phyloP scores from a whole-genome alignment of 768 basidiomycete genomes.

The Mycena vulgaris region DNA sequence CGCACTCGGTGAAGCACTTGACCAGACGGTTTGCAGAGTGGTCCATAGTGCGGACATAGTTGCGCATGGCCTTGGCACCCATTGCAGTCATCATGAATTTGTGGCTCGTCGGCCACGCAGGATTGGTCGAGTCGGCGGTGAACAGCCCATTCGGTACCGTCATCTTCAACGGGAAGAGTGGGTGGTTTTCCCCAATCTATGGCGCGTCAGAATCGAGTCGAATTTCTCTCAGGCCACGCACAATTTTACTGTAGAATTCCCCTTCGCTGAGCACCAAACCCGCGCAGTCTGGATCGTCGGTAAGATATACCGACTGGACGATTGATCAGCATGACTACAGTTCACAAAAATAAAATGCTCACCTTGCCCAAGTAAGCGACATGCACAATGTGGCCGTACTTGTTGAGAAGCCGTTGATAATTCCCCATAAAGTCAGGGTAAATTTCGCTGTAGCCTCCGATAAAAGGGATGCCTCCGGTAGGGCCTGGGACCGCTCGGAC shows the following conservation, averaged over 20 bases:
- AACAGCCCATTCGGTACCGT: constrained; percentile 25
- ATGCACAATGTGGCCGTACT: constrained; percentile 35
- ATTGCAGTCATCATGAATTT: constrained; percentile 40
- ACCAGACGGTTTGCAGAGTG: constrained; percentile 27
- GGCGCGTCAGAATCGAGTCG: neutral
- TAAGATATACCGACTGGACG: constrained; percentile 24
- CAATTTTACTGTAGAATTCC: constrained; percentile 31
- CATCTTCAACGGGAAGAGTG: constrained; percentile 28
- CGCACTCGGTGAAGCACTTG: constrained; percentile 24
- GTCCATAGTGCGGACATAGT: constrained; percentile 36
- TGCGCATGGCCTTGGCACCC: constrained; percentile 35
- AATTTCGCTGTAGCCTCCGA: constrained; percentile 36
- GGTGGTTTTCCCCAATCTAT: constrained; percentile 32
- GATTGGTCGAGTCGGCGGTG: constrained; percentile 32
- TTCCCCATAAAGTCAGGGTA: constrained; percentile 39
- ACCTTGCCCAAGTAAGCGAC: constrained; percentile 35
- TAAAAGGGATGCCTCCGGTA: constrained; percentile 32
- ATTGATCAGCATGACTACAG: neutral
- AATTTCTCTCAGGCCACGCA: neutral
- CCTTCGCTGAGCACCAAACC: constrained; percentile 29
- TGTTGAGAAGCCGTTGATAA: constrained; percentile 34
- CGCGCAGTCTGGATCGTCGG: constrained; percentile 36
- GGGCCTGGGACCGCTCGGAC: constrained; percentile 34
- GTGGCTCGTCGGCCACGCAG: constrained; percentile 28
- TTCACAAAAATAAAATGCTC: neutral